Percentiles rank a stretch among this genome's conserved stretches.
These are phyloP conservation scores for Alternaria triticimaculans DNA, from an alignment of 2,329 filamentous ascomycete genomes.

Conservation along the genomic window DNA sequence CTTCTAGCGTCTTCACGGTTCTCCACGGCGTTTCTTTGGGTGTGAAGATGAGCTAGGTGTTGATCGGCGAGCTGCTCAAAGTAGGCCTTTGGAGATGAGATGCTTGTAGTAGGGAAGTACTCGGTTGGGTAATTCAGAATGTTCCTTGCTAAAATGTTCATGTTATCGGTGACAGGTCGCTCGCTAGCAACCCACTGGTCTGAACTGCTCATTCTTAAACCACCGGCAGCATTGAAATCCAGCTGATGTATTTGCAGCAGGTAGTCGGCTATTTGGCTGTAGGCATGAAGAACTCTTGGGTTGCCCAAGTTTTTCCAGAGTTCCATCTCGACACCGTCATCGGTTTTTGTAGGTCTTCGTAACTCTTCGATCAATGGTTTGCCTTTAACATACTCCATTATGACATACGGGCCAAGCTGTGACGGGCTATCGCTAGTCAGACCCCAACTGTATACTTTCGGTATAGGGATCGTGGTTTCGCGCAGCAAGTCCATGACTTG, in stretches of 20 bases:
- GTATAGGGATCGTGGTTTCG: background rate
- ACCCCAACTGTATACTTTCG: background rate
- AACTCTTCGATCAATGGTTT: accelerated
- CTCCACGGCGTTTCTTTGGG: background rate
- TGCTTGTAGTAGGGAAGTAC: background rate
- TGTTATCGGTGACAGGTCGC: background rate
- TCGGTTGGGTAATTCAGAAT: background rate
- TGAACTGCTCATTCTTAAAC: background rate
- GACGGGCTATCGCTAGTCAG: background rate
- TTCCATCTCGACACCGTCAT: background rate
- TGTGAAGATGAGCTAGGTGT: background rate
- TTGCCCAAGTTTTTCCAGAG: background rate
- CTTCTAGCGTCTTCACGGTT: background rate
- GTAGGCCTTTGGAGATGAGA: background rate
- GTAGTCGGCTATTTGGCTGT: background rate
- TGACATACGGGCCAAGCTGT: background rate
- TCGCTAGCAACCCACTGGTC: background rate
- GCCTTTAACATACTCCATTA: background rate
- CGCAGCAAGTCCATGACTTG: background rate
- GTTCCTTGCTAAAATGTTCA: background rate
- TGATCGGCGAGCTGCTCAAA: background rate
- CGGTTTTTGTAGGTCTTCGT: background rate
- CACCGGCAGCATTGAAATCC: background rate
- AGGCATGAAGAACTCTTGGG: background rate
- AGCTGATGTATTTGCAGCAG: background rate